Evolutionary conservation across 768 basidiomycete genomes (phyloP).

Genomic region (Suillus americanus): DNA sequence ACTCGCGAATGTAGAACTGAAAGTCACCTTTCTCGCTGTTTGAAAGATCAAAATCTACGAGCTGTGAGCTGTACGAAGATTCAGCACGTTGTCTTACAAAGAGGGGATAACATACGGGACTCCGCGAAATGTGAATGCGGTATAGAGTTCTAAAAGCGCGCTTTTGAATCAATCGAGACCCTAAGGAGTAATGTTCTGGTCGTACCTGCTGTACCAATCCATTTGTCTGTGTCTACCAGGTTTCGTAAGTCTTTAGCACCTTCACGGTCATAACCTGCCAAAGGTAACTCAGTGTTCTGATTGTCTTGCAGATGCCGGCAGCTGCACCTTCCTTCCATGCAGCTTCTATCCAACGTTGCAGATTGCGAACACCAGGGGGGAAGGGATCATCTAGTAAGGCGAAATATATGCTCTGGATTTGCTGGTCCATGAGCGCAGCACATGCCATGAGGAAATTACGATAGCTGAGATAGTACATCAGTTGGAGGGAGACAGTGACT

Average conservation of each 20-base stretch:
- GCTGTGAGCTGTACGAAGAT: constrained; percentile 42
- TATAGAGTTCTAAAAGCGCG: constrained; percentile 60
- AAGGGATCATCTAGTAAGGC: constrained; percentile 54
- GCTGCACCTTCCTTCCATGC: constrained; percentile 71
- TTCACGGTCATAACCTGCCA: constrained; percentile 66
- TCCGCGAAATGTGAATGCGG: constrained; percentile 74
- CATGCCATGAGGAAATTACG: constrained; percentile 84
- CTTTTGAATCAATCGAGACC: constrained; percentile 5
- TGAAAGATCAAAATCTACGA: constrained; percentile 64
- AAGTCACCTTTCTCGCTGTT: constrained; percentile 43
- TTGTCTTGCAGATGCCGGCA: not conserved
- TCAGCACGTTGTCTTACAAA: not conserved
- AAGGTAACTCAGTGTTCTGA: not conserved
- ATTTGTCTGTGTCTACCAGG: constrained; percentile 60
- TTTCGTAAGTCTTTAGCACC: constrained; percentile 62
- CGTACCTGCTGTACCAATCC: constrained; percentile 80
- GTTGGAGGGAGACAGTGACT: not conserved
- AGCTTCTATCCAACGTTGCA: constrained; percentile 78
- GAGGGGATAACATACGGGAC: constrained; percentile 64
- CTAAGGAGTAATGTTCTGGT: not conserved
- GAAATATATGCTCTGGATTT: constrained; percentile 59
- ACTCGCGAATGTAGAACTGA: not conserved
- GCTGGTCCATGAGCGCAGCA: constrained; percentile 68
- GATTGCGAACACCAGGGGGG: constrained; percentile 67
- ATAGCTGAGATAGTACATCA: constrained; percentile 49